phyloP scores from a whole-genome alignment of 257 asterid genomes.

The Asclepias syriaca region DNA sequence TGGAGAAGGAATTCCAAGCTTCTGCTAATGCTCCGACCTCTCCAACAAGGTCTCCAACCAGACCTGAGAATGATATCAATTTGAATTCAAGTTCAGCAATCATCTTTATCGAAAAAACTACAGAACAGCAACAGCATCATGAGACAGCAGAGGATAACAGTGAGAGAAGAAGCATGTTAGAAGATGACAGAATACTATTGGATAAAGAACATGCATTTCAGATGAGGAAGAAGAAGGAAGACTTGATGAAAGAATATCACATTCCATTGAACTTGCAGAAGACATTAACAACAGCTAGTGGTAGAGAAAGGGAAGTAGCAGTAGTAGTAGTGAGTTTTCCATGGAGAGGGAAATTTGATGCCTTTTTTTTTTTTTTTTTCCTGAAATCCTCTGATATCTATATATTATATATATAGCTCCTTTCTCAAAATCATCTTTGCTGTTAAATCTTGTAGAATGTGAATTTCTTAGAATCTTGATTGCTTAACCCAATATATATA shows the following conservation, averaged over 20 bases:
- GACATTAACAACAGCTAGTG: not conserved
- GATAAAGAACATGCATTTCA: conserved; percentile 27
- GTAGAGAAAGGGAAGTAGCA: not conserved
- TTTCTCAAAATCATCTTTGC: not conserved
- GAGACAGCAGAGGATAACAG: conserved; percentile 13
- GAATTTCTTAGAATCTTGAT: not conserved
- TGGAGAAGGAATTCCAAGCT: not conserved
- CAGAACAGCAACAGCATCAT: conserved; percentile 23
- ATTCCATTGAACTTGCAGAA: not conserved
- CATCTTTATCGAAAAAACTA: conserved; percentile 9
- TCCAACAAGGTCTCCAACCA: not conserved
- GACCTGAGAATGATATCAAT: not conserved
- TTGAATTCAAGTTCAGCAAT: not conserved
- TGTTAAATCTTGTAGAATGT: not conserved
- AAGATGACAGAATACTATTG: conserved; percentile 22
- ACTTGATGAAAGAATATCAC: conserved; percentile 11
- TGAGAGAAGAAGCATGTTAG: conserved; percentile 29
- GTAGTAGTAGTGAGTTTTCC: not conserved
- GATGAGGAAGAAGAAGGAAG: conserved; percentile 27
- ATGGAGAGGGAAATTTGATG: not conserved
- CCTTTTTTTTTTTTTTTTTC: not conserved
- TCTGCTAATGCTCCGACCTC: not conserved
- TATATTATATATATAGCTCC: too few relatives aligned
- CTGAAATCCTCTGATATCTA: not conserved
- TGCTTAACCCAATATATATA: too few relatives aligned